Percentiles rank a stretch among this genome's conserved stretches.
Conservation (phyloP, 1,139 yeast genomes). For the Trichomonascaceae sp. region DNA sequence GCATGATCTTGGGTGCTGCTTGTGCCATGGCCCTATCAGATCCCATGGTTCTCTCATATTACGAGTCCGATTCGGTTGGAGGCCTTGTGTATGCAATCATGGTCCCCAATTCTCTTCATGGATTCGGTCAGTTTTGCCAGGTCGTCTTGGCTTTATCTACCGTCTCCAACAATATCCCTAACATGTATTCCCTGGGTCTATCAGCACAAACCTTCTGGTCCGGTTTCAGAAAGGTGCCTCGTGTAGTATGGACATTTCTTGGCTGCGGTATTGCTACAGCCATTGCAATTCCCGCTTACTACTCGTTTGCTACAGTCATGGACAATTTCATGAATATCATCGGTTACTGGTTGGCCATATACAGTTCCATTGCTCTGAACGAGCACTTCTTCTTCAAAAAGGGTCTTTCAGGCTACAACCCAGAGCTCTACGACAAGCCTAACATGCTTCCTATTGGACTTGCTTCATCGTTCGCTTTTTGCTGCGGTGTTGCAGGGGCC, state of each 20-base stretch:
- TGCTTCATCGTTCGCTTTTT: conserved; percentile 73
- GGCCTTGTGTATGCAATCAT: conserved; percentile 75
- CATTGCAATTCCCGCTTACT: conserved; percentile 82
- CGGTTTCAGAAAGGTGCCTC: conserved; percentile 63
- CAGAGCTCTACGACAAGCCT: conserved; percentile 53
- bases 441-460: conserved; percentile 61
- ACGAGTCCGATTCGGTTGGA: conserved; percentile 58
- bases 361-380: conserved; percentile 61
- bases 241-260: conserved; percentile 70
- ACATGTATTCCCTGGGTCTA: conserved; percentile 82
- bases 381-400: conserved; percentile 76
- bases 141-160: conserved; percentile 78
- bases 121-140: conserved; percentile 86
- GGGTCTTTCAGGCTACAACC: conserved; percentile 48
- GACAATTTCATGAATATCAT: conserved; percentile 82
- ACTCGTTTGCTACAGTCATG: conserved; percentile 66
- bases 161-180: conserved; percentile 85
- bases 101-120: conserved; percentile 73
- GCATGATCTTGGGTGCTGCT: conserved; percentile 83
- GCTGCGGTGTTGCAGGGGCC: conserved; percentile 80
- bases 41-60: conserved; percentile 46
- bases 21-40: conserved; percentile 57
- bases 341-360: conserved; percentile 86
- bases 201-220: conserved; percentile 83
- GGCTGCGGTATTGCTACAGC: conserved; percentile 78